Evolutionary conservation across 2,329 filamentous ascomycete genomes (phyloP).

Genomic region (Aspergillus pseudoglaucus): DNA sequence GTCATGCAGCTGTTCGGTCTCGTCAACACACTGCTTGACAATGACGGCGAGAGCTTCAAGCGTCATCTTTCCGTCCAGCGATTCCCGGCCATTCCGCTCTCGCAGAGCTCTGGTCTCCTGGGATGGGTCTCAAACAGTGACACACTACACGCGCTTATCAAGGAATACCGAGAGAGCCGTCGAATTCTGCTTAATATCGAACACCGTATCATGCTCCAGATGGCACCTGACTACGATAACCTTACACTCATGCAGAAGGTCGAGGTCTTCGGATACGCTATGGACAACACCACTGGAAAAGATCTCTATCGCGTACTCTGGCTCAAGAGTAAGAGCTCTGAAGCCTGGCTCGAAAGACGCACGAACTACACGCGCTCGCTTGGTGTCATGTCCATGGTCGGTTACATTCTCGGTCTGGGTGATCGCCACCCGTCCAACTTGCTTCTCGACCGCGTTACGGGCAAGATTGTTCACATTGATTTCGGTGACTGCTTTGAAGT

Average conservation of each 20-base stretch:
- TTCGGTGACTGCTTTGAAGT: slow-evolving; percentile 99
- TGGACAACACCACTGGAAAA: slow-evolving; percentile 98
- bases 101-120: slow-evolving; percentile 88
- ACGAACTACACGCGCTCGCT: slow-evolving; percentile 98
- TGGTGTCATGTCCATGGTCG: slow-evolving; percentile 99
- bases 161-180: slow-evolving; percentile 92
- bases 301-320: slow-evolving; percentile 96
- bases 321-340: slow-evolving; percentile 97
- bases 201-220: slow-evolving; percentile 98
- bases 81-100: slow-evolving; percentile 93
- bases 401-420: slow-evolving; percentile 93
- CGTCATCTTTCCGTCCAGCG: slow-evolving; percentile 92
- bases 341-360: slow-evolving; percentile 92
- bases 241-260: slow-evolving; percentile 99
- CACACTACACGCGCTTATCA: slow-evolving; percentile 90
- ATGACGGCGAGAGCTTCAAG: slow-evolving; percentile 95
- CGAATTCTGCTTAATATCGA: slow-evolving; percentile 99
- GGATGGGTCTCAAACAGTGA: slow-evolving; percentile 98
- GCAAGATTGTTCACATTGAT: slow-evolving; percentile 97
- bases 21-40: slow-evolving; percentile 88
- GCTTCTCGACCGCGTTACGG: slow-evolving; percentile 92
- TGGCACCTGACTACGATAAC: slow-evolving; percentile 98
- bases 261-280: slow-evolving; percentile 96
- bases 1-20: slow-evolving; percentile 99
- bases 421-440: slow-evolving; percentile 97